Evolutionary conservation across 1,284 basidiomycete genomes (phyloP), one percentile per base, ranked within the genome.

Genomic region (Wolfiporia cocos): DNA sequence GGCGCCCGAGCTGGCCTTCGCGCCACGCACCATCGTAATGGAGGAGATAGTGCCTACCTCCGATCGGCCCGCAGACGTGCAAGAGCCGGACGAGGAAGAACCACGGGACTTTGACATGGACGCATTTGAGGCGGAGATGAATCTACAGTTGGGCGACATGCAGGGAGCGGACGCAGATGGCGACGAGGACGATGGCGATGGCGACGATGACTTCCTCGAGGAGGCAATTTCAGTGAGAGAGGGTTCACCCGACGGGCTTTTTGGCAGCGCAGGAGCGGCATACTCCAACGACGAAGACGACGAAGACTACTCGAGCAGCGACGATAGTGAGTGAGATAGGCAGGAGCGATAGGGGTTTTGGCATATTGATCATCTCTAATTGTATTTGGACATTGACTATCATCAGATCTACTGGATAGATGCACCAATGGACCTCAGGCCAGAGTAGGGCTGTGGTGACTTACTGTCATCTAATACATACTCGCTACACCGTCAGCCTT

Each of bases 311-410:
- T 69, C 74, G 31, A 74, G 73, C 29, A 82, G 78, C 50, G 82
- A 83, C 10, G 80, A 83, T 3, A 83, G 76, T 54, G 82, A 86
- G 49, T 79, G 85, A 36, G 79, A 83, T 51, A n/a, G n/a, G n/a
- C n/a, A n/a, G n/a, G n/a, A n/a, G n/a, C n/a, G n/a, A n/a, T n/a
- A n/a, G n/a, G n/a, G n/a, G n/a, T n/a, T n/a, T n/a, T n/a, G n/a
- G n/a, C n/a, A n/a, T n/a, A n/a, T n/a, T n/a, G n/a, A n/a, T n/a
- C n/a, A n/a, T n/a, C n/a, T n/a, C n/a, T n/a, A n/a, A n/a, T n/a
- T n/a, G n/a, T n/a, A n/a, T n/a, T n/a, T n/a, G n/a, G n/a, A n/a
- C n/a, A n/a, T n/a, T n/a, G n/a, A n/a, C n/a, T n/a, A n/a, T n/a
- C n/a, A n/a, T n/a, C n/a, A n/a, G n/a, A n/a, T n/a, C n/a, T n/a